phyloP scores from a whole-genome alignment of 345 rosid species.

The Pseudoturritis turrita region DNA sequence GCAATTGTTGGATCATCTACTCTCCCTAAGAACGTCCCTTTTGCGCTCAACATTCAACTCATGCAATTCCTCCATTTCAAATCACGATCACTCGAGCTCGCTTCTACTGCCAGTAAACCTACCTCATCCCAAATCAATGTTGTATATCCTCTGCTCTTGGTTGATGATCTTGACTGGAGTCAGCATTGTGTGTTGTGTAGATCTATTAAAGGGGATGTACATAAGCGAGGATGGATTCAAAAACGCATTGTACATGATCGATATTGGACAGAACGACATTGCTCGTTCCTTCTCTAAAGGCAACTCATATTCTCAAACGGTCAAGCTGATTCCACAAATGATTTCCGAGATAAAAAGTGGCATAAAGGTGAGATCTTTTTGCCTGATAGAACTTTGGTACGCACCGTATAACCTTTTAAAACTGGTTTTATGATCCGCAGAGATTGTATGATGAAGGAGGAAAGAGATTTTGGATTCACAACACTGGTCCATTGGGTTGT shows the following conservation, averaged over 20 bases:
- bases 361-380: conserved; percentile 41
- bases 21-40: conserved; percentile 65
- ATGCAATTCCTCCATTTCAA: conserved; percentile 81
- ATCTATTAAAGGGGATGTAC: conserved; percentile 12
- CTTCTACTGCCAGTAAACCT: conserved; percentile 27
- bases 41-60: conserved; percentile 62
- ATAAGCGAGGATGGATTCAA: conserved; percentile 45
- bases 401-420: neutral
- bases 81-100: conserved; percentile 51
- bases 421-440: conserved; percentile 28
- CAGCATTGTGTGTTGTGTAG: conserved; percentile 19
- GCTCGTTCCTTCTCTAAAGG: conserved; percentile 57
- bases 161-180: neutral
- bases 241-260: conserved; percentile 70
- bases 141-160: neutral
- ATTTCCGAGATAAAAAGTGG: conserved; percentile 49
- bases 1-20: conserved; percentile 75
- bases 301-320: conserved; percentile 43
- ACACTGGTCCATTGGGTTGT: conserved; percentile 90
- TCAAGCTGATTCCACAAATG: conserved; percentile 44
- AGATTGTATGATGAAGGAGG: conserved; percentile 58
- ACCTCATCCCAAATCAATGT: neutral
- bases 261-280: conserved; percentile 77
- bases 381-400: neutral
- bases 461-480: conserved; percentile 82